Conservation (phyloP, 495 filamentous ascomycete genomes). For the Podospora australis region DNA sequence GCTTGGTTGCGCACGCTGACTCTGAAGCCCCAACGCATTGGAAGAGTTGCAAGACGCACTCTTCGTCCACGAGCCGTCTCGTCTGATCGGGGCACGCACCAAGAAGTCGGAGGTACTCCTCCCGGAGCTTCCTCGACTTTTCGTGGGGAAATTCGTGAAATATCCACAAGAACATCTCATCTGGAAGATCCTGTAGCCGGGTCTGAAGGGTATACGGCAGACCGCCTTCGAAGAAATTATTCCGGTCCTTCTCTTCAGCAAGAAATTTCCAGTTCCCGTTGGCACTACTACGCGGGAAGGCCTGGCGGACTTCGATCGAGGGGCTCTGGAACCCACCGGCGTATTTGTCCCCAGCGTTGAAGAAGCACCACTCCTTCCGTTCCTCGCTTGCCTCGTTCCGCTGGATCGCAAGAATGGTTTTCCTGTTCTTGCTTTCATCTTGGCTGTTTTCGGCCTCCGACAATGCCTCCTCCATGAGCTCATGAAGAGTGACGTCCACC, state of each 20-base stretch:
- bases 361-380: slow-evolving; percentile 62
- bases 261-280: slow-evolving; percentile 35
- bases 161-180: slow-evolving; percentile 69
- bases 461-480: slow-evolving; percentile 37
- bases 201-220: slow-evolving; percentile 54
- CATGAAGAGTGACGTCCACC: slow-evolving; percentile 19
- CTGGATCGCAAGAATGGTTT: slow-evolving; percentile 62
- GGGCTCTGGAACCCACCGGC: not conserved
- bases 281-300: slow-evolving; percentile 27
- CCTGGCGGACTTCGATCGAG: slow-evolving; percentile 27
- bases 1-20: slow-evolving; percentile 12
- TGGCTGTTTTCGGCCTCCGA: slow-evolving; percentile 43
- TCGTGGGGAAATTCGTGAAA: slow-evolving; percentile 60
- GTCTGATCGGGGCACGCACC: slow-evolving; percentile 32
- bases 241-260: slow-evolving; percentile 43
- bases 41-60: slow-evolving; percentile 34
- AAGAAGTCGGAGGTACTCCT: slow-evolving; percentile 54
- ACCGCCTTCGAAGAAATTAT: slow-evolving; percentile 63
- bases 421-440: slow-evolving; percentile 48
- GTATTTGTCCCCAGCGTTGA: slow-evolving; percentile 33
- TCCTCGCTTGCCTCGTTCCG: slow-evolving; percentile 64
- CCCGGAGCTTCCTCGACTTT: slow-evolving; percentile 52
- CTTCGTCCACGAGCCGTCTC: slow-evolving; percentile 30
- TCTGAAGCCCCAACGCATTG: slow-evolving; percentile 33
- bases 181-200: slow-evolving; percentile 49